These are phyloP conservation scores for Colletotrichum aenigma DNA, from an alignment of 2,329 filamentous ascomycete genomes.

Conservation along the genomic window DNA sequence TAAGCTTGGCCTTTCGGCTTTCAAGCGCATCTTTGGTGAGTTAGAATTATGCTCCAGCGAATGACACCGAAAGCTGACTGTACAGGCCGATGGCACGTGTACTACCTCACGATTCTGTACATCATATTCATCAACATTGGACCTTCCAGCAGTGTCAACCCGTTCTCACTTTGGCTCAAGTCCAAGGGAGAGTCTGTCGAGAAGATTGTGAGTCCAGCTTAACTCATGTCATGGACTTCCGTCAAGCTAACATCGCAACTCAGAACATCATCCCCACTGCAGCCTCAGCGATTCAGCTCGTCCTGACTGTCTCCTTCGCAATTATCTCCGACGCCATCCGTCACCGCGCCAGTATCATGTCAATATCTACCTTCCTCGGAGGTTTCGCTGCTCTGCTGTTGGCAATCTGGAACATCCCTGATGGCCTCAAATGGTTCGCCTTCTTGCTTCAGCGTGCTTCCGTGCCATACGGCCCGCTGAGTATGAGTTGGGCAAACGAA, in stretches of 20 bases:
- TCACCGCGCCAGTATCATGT: conserved; percentile 12
- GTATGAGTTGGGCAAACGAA: conserved; percentile 19
- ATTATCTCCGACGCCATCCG: conserved; percentile 13
- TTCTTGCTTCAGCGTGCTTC: conserved; percentile 39
- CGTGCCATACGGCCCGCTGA: conserved; percentile 5
- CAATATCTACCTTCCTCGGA: conserved; percentile 12
- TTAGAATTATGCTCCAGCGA: background rate
- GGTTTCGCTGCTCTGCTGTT: conserved; percentile 39
- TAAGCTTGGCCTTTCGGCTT: conserved; percentile 46
- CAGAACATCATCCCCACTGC: conserved; percentile 18
- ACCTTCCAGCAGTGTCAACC: conserved; percentile 38
- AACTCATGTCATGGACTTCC: background rate
- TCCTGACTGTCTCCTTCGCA: conserved; percentile 12
- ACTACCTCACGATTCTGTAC: conserved; percentile 38
- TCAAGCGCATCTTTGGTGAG: conserved; percentile 11
- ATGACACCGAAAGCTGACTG: background rate
- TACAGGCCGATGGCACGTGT: conserved; percentile 36
- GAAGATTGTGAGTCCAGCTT: conserved; percentile 52
- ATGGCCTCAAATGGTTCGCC: conserved; percentile 57
- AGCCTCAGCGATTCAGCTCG: conserved; percentile 8
- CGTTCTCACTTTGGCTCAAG: conserved; percentile 45
- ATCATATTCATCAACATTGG: conserved; percentile 54
- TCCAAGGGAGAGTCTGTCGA: conserved; percentile 45
- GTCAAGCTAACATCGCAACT: background rate
- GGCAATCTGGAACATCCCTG: conserved; percentile 60